Percentiles rank a stretch among this genome's conserved stretches.
These are phyloP conservation scores for Thelephora ganbajun DNA, from an alignment of 768 basidiomycete species.

Conservation along the genomic window DNA sequence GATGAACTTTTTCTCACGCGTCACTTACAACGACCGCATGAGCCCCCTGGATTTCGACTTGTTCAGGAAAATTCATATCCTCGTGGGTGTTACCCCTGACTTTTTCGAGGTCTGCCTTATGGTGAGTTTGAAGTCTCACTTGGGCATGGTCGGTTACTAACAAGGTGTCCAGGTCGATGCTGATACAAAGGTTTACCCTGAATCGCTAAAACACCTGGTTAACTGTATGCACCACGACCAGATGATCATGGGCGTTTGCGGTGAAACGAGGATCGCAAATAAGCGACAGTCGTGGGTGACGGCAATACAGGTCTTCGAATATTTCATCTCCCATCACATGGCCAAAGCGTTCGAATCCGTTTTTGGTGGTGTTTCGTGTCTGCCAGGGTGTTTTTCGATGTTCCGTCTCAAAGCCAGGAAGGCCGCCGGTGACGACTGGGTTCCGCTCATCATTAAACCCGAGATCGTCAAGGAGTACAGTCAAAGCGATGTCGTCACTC, in stretches of 20 bases:
- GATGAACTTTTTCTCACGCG: conserved; percentile 99
- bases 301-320: conserved; percentile 94
- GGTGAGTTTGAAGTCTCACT: conserved; percentile 36
- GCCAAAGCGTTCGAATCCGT: conserved; percentile 98
- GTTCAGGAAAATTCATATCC: conserved; percentile 88
- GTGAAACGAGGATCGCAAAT: conserved; percentile 97
- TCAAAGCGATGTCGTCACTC: conserved; percentile 81
- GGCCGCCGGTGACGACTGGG: conserved; percentile 84
- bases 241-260: conserved; percentile 98
- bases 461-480: conserved; percentile 97
- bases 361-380: conserved; percentile 97
- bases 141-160: conserved; percentile 1
- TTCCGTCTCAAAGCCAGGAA: conserved; percentile 93
- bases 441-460: conserved; percentile 91
- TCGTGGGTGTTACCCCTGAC: conserved; percentile 99
- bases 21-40: conserved; percentile 99
- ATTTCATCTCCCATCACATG: conserved; percentile 97
- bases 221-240: conserved; percentile 99
- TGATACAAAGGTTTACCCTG: conserved; percentile 90
- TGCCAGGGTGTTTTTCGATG: conserved; percentile 99
- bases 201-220: conserved; percentile 81
- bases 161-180: conserved; percentile 70
- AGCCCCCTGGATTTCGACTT: conserved; percentile 93
- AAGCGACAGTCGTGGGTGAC: conserved; percentile 98
- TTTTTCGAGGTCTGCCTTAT: conserved; percentile 96